A percentile compares a stretch with the other conserved stretches of the same genome.
Conservation (phyloP, 164 flowering plant species). For the Houttuynia cordata region DNA sequence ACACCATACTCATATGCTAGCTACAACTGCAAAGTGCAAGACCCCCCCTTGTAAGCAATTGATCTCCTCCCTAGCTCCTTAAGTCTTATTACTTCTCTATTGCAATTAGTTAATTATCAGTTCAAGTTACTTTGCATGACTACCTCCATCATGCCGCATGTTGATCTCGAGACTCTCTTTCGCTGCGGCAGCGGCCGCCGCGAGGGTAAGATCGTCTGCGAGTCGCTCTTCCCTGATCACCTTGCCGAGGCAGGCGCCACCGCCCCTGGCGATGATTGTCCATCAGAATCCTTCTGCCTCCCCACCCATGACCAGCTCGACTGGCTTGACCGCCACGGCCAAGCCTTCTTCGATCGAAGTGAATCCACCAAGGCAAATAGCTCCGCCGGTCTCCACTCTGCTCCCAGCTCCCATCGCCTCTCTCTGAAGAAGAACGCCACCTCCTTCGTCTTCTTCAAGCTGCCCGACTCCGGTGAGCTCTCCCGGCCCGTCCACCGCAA, state of each 20-base stretch:
- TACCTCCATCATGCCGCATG: slow-evolving; percentile 34
- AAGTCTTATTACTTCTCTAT: no score
- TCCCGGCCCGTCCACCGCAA: slow-evolving; percentile 4
- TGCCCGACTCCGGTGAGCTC: slow-evolving; percentile 8
- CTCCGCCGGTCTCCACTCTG: neutral
- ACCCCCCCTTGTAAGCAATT: no score
- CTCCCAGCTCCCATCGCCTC: slow-evolving; percentile 10
- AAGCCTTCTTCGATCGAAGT: slow-evolving; percentile 51
- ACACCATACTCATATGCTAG: no score
- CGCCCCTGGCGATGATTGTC: slow-evolving; percentile 26
- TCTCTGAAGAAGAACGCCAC: slow-evolving; percentile 6
- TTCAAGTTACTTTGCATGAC: neutral
- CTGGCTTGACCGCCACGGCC: slow-evolving; percentile 64
- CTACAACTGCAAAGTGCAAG: no score
- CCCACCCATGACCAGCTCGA: slow-evolving; percentile 64
- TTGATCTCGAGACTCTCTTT: slow-evolving; percentile 46
- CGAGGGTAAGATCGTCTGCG: slow-evolving; percentile 50
- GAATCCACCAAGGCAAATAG: slow-evolving; percentile 1
- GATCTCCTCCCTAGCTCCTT: no score
- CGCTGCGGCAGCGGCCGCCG: slow-evolving; percentile 23
- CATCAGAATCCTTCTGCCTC: slow-evolving; percentile 73
- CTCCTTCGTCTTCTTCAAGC: slow-evolving; percentile 20
- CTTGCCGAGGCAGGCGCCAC: neutral
- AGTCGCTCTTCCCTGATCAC: slow-evolving; percentile 23
- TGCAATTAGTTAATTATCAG: no score